Conservation (phyloP, 2,329 filamentous ascomycete species). For the Gnomoniopsis smithogilvyi region DNA sequence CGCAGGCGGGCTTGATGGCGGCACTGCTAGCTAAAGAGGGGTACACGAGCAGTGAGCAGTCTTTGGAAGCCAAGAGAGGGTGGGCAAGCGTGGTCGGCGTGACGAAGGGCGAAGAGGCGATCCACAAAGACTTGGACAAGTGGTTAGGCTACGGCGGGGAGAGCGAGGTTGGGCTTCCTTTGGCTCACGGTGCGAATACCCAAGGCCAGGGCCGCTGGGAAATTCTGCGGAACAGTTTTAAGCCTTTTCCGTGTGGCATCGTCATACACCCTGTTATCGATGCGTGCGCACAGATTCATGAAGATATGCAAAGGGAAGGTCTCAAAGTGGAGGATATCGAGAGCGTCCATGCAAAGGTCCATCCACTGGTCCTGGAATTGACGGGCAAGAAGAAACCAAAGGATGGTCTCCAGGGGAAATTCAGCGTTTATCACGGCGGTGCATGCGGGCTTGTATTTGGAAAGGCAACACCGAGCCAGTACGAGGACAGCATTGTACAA, state of each 20-base stretch:
- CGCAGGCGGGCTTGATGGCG: slow-evolving; percentile 46
- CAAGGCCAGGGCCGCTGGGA: slow-evolving; percentile 41
- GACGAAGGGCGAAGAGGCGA: slow-evolving; percentile 34
- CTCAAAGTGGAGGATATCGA: slow-evolving; percentile 31
- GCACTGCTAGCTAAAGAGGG: slow-evolving; percentile 39
- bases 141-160: slow-evolving; percentile 26
- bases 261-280: slow-evolving; percentile 55
- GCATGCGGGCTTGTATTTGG: slow-evolving; percentile 48
- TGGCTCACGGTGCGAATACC: neutral
- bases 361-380: slow-evolving; percentile 50
- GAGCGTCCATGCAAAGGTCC: slow-evolving; percentile 40
- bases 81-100: slow-evolving; percentile 50
- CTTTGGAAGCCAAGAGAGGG: slow-evolving; percentile 49
- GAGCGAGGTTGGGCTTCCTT: slow-evolving; percentile 1
- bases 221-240: slow-evolving; percentile 51
- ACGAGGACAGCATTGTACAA: slow-evolving; percentile 44
- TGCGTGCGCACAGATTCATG: slow-evolving; percentile 41
- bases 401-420: slow-evolving; percentile 50
- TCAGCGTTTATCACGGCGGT: slow-evolving; percentile 53
- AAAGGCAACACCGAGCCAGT: slow-evolving; percentile 48
- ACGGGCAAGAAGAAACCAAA: slow-evolving; percentile 47
- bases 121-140: slow-evolving; percentile 24
- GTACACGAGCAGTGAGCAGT: slow-evolving; percentile 43
- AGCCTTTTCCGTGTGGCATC: slow-evolving; percentile 55
- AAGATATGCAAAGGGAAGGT: slow-evolving; percentile 29